Percentiles rank a stretch among this genome's conserved stretches.
phyloP scores from a whole-genome alignment of 805 yeast species.

The Pichia manshurica region DNA sequence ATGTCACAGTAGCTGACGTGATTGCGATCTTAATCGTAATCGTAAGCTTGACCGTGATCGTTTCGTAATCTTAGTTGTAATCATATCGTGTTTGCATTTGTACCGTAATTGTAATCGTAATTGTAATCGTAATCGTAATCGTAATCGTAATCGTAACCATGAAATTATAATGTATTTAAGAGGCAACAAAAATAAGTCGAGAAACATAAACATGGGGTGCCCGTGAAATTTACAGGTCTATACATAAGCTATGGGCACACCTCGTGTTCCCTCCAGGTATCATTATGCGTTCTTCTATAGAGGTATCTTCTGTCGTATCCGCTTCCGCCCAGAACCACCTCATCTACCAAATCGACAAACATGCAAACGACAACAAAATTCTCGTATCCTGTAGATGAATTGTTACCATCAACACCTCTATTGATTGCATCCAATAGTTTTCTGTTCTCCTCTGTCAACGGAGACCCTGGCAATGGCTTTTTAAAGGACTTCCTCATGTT shows the following conservation, averaged over 20 bases:
- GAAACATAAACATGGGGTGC: too few relatives aligned
- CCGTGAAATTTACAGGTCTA: too few relatives aligned
- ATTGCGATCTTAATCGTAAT: too few relatives aligned
- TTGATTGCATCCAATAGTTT: constrained; percentile 62
- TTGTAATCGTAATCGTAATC: too few relatives aligned
- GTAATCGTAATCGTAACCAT: too few relatives aligned
- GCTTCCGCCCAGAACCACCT: constrained; percentile 50
- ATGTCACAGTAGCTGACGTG: too few relatives aligned
- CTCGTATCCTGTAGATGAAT: constrained; percentile 51
- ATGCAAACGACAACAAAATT: constrained; percentile 66
- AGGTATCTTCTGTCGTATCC: constrained; percentile 45
- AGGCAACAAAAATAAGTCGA: too few relatives aligned
- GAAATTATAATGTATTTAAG: too few relatives aligned
- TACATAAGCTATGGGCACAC: constrained; percentile 55
- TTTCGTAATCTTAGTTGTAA: too few relatives aligned
- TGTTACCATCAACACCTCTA: constrained; percentile 73
- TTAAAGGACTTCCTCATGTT: constrained; percentile 59
- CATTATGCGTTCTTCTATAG: constrained; percentile 45
- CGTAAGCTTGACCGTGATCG: too few relatives aligned
- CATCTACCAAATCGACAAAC: constrained; percentile 67
- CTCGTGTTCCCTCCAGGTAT: constrained; percentile 70
- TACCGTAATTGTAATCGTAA: too few relatives aligned
- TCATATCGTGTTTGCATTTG: too few relatives aligned
- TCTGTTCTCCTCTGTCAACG: constrained; percentile 47
- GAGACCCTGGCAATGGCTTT: constrained; percentile 67